Evolutionary conservation across 2,329 filamentous ascomycete species (phyloP), one percentile per base, ranked within the genome.

Genomic region (Tolypocladium inflatum): DNA sequence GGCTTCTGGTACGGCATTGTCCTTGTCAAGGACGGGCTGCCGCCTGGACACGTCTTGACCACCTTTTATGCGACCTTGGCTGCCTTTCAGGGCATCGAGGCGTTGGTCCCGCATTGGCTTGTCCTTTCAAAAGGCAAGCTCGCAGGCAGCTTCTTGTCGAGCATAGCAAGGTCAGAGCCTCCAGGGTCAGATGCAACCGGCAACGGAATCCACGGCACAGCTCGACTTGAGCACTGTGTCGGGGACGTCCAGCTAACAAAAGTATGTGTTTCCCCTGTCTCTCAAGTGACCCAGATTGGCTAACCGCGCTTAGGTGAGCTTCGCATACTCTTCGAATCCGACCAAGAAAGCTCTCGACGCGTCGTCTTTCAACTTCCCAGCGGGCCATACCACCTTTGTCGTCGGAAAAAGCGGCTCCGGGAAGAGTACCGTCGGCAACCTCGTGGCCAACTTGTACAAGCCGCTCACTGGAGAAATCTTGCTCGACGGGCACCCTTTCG

Each of bases 351-450:
- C 87, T 2, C 76, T 97, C 11, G 72, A 80, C 1, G 73, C 80
- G 8, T 81, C 83, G 0, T 85, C 79, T 0, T 80, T 97, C 60
- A 81, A 79, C 62, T 93, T 97, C 58, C 82, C 85, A 0, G 79
- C 87, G 0, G 87, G 89, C 0, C 78, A 89, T 61, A 84, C 87
- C 3, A 90, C 86, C 0, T 97, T 94, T 66, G 78, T 97, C 2
- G 83, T 97, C 55, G 94, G 93, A 0, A 82, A 81, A 65, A 96
- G 91, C 66, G 94, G 94, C 0, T 96, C 90, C 2, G 93, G 93
- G 0, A 97, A 97, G 71, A 96, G 91, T 64, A 97, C 93, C 0
- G 68, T 97, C 1, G 86, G 88, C 1, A 91, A 90, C 67, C 78
- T 97, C 0, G 78, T 97, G 0, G 78, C 91, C 55, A 83, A 86